Conservation (phyloP, 495 filamentous ascomycete species). For the Tuber indicum region DNA sequence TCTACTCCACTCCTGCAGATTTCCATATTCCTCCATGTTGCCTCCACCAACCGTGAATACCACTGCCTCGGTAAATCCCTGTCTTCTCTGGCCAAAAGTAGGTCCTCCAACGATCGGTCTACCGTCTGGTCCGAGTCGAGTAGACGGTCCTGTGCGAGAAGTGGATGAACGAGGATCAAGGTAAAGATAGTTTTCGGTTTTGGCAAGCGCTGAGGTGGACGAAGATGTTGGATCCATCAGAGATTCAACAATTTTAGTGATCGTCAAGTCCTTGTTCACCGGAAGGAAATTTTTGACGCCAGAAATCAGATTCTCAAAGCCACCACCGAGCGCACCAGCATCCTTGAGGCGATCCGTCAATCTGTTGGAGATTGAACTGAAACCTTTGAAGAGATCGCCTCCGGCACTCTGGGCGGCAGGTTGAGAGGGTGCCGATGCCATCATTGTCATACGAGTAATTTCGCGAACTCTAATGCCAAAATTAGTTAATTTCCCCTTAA, state of each 20-base stretch:
- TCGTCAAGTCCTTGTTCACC: constrained; percentile 85
- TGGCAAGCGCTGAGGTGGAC: constrained; percentile 83
- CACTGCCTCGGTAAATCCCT: constrained; percentile 90
- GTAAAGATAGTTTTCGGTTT: constrained; percentile 97
- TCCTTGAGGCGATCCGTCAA: constrained; percentile 92
- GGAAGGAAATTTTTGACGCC: constrained; percentile 98
- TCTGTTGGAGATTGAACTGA: constrained; percentile 68
- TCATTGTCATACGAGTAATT: constrained; percentile 97
- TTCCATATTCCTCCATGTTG: constrained; percentile 98
- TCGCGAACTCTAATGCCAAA: constrained; percentile 65
- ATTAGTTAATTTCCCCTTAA: constrained; percentile 37
- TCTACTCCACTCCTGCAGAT: constrained; percentile 91
- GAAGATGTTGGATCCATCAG: constrained; percentile 94
- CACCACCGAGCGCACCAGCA: constrained; percentile 72
- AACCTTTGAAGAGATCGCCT: constrained; percentile 73
- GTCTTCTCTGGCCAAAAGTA: constrained; percentile 85
- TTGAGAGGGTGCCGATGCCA: constrained; percentile 72
- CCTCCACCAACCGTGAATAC: constrained; percentile 97
- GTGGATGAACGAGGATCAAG: constrained; percentile 92
- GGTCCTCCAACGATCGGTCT: constrained; percentile 53
- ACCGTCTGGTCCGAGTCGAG: constrained; percentile 46
- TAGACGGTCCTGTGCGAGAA: constrained; percentile 71
- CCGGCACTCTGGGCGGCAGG: constrained; percentile 56
- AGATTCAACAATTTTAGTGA: constrained; percentile 96
- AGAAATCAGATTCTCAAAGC: constrained; percentile 92